These are phyloP conservation scores for Lentinula guzmanii DNA, from an alignment of 768 basidiomycete species.

Conservation along the genomic window DNA sequence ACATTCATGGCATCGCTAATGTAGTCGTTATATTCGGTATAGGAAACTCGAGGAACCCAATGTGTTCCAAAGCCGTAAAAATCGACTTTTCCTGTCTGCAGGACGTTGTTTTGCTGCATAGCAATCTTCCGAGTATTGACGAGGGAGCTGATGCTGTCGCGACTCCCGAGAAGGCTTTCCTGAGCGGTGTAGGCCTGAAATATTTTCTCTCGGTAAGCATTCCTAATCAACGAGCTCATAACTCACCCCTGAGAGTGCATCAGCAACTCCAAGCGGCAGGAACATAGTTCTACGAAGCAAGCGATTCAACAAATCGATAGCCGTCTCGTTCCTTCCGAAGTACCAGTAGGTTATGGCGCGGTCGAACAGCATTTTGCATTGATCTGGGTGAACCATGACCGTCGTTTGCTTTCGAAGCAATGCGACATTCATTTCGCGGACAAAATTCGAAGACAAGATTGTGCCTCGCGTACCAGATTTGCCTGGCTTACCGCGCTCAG, in stretches of 20 bases:
- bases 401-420: not conserved
- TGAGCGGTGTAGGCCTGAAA: not conserved
- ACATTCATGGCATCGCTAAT: not conserved
- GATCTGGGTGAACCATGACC: not conserved
- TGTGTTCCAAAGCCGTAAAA: not conserved
- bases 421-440: not conserved
- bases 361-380: not conserved
- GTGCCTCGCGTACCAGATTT: not conserved
- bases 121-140: not conserved
- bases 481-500: not conserved
- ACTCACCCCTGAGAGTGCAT: not conserved
- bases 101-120: not conserved
- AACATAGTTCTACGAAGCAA: not conserved
- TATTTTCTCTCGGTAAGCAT: not conserved
- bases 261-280: not conserved
- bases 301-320: not conserved
- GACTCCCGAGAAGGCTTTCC: not conserved
- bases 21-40: not conserved
- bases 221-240: not conserved
- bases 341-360: slow-evolving; percentile 1
- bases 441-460: not conserved
- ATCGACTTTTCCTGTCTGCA: not conserved
- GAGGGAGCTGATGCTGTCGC: not conserved
- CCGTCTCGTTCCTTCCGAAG: not conserved
- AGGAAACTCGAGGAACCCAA: slow-evolving; percentile 1